Evolutionary conservation across 1,139 yeast genomes (phyloP).

Genomic region (Scheffersomyces quercinus): DNA sequence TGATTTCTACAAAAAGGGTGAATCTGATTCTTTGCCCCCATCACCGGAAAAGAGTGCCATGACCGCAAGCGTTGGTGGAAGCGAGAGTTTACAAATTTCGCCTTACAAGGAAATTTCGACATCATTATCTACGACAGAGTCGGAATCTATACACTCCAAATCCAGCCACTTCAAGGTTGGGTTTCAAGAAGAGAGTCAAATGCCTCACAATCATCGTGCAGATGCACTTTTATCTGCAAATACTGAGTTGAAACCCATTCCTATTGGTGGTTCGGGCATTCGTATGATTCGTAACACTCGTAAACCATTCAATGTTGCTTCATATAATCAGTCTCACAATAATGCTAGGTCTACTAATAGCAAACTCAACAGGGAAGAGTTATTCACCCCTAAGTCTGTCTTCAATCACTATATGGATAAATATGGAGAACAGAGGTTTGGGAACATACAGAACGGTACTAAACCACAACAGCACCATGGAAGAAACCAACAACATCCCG

Average conservation of each 20-base stretch:
- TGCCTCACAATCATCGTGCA: slow-evolving; percentile 47
- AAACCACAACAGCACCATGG: slow-evolving; percentile 7
- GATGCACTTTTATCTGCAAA: slow-evolving; percentile 45
- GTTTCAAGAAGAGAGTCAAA: slow-evolving; percentile 11
- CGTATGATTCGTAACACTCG: slow-evolving; percentile 52
- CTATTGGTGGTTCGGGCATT: slow-evolving; percentile 31
- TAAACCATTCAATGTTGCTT: slow-evolving; percentile 66
- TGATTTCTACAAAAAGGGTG: slow-evolving; percentile 15
- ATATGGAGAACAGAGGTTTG: slow-evolving; percentile 46
- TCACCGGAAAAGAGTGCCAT: background rate
- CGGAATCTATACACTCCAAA: slow-evolving; percentile 10
- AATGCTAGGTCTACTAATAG: slow-evolving; percentile 28
- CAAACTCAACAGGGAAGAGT: slow-evolving; percentile 64
- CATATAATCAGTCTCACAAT: slow-evolving; percentile 38
- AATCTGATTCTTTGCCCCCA: slow-evolving; percentile 7
- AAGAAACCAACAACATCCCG: slow-evolving; percentile 11
- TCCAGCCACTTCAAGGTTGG: slow-evolving; percentile 5
- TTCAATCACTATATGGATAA: slow-evolving; percentile 72
- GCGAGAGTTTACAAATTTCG: slow-evolving; percentile 14
- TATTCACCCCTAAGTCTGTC: slow-evolving; percentile 75
- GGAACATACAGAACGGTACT: slow-evolving; percentile 12
- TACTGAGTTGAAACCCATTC: slow-evolving; percentile 46
- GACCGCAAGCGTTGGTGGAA: slow-evolving; percentile 14
- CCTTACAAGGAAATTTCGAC: slow-evolving; percentile 5
- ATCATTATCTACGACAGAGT: slow-evolving; percentile 11